Percentiles rank a stretch among this genome's conserved stretches.
These are phyloP conservation scores for Diaporthe helianthi DNA, from an alignment of 2,329 filamentous ascomycete genomes.

Conservation along the genomic window DNA sequence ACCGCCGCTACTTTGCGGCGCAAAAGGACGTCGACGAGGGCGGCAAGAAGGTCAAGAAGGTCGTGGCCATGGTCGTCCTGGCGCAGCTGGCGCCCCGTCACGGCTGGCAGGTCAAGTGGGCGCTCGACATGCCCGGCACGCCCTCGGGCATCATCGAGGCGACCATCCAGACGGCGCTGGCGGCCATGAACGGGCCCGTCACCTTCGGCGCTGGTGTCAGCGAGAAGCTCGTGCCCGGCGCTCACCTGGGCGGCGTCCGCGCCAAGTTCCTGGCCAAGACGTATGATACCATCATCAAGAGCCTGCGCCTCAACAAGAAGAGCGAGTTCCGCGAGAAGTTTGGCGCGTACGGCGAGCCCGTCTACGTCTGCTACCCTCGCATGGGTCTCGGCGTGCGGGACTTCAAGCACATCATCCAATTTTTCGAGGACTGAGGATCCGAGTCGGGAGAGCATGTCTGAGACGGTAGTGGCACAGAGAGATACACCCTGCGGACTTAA, in stretches of 20 bases:
- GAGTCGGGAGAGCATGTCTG: not conserved
- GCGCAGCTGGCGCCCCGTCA: slow-evolving; percentile 80
- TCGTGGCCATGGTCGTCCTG: slow-evolving; percentile 81
- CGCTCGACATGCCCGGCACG: slow-evolving; percentile 88
- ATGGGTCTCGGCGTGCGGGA: slow-evolving; percentile 84
- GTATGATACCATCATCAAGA: slow-evolving; percentile 82
- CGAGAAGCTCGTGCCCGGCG: slow-evolving; percentile 75
- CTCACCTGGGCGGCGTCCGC: slow-evolving; percentile 81
- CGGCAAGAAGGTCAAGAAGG: slow-evolving; percentile 55
- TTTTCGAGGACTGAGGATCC: slow-evolving; percentile 72
- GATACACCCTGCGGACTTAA: not conserved
- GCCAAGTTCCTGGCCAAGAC: slow-evolving; percentile 83
- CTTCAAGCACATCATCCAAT: slow-evolving; percentile 84
- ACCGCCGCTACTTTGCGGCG: slow-evolving; percentile 86
- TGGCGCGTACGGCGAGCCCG: slow-evolving; percentile 81
- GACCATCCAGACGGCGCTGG: slow-evolving; percentile 75
- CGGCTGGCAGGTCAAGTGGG: slow-evolving; percentile 95
- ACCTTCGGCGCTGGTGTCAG: slow-evolving; percentile 90
- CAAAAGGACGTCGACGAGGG: slow-evolving; percentile 76
- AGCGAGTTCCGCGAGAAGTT: slow-evolving; percentile 91
- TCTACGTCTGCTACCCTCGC: slow-evolving; percentile 90
- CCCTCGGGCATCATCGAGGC: slow-evolving; percentile 89
- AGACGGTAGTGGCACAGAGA: not conserved
- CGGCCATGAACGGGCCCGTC: slow-evolving; percentile 61
- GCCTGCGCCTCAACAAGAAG: slow-evolving; percentile 83